Base-by-base conservation (phyloP, 192 early-diverging fungal genomes). In the Coemansia sp. region DNA sequence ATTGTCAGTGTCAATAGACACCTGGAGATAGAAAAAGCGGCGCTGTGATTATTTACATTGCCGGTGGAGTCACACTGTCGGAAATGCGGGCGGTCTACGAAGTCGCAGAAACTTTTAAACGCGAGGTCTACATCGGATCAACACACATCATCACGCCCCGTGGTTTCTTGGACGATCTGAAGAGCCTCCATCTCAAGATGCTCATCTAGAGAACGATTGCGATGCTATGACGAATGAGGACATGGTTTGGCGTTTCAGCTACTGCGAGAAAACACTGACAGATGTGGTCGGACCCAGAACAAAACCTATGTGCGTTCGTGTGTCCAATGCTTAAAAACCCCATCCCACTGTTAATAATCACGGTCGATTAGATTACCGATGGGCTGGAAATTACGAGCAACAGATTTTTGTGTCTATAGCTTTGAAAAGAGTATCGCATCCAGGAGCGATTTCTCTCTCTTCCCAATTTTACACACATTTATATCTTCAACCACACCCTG, bases 1-100 rank as follows among this genome's bases (percentile, higher is more conserved):
- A 25, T 48, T 25, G 20, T 7, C 11, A 44, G 6, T 48, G 22
- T 0, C 14, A 3, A 25, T 54, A 54, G 52, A 30, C 30, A 29
- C 17, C 34, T 2, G 13, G 42, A 13, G 8, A 37, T 25, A 52
- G 62, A 22, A 62, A 61, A 53, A 40, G 62, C 15, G 76, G 76
- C 7, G 59, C 54, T 1, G 14, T 83, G 6, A 61, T 83, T 40
- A 57, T 83, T 11, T 83, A 74, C 55, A 75, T 83, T 56, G 68
- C 73, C 8, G 82, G 82, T 3, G 82, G 82, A 19, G 59, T 76
- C 28, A 83, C 82, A 8, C 47, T 80, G 25, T 66, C 76, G 9
- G 82, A 83, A 37, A 74, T 83, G 68, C 72, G 82, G 17, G 17
- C 82, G 9, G 57, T 75, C 3, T 83, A 83, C 68, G 82, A 79